Evolutionary conservation across 2,329 filamentous ascomycete species (phyloP).

Genomic region (Alternaria conjuncta): DNA sequence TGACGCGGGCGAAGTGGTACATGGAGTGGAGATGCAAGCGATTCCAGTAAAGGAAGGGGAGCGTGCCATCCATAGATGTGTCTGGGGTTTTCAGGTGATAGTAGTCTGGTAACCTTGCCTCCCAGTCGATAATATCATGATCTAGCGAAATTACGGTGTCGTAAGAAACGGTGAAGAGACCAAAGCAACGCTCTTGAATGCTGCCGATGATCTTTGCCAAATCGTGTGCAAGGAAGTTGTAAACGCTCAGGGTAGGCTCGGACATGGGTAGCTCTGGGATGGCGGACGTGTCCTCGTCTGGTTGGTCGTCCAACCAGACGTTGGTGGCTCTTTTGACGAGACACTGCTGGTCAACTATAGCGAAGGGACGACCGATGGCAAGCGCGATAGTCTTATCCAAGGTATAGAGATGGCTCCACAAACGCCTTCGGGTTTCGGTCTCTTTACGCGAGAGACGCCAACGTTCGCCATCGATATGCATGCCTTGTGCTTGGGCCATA

Average conservation of each 20-base stretch:
- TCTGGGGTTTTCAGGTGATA: conserved; percentile 46
- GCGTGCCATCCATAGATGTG: conserved; percentile 34
- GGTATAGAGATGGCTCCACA: conserved; percentile 52
- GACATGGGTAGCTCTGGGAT: conserved; percentile 31
- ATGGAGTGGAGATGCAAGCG: conserved; percentile 49
- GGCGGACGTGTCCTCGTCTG: conserved; percentile 36
- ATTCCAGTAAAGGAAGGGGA: conserved; percentile 47
- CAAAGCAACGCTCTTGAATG: conserved; percentile 52
- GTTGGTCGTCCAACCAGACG: conserved; percentile 48
- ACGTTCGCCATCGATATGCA: conserved; percentile 53
- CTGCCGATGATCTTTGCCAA: conserved; percentile 48
- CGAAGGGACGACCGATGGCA: conserved; percentile 50
- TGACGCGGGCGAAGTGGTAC: conserved; percentile 52
- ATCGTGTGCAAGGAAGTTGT: conserved; percentile 40
- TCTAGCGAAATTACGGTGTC: conserved; percentile 49
- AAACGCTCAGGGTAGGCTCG: conserved; percentile 46
- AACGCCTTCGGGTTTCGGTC: conserved; percentile 47
- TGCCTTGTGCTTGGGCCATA: conserved; percentile 54
- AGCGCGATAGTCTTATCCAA: conserved; percentile 52
- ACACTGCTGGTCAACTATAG: conserved; percentile 50
- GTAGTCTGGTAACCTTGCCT: conserved; percentile 42
- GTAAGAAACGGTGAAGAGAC: conserved; percentile 47
- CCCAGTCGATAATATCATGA: conserved; percentile 44
- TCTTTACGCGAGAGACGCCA: conserved; percentile 49
- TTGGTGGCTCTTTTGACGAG: conserved; percentile 49